These are phyloP conservation scores for Eruca vesicaria DNA, from an alignment of 441 rosid genomes.

Conservation along the genomic window DNA sequence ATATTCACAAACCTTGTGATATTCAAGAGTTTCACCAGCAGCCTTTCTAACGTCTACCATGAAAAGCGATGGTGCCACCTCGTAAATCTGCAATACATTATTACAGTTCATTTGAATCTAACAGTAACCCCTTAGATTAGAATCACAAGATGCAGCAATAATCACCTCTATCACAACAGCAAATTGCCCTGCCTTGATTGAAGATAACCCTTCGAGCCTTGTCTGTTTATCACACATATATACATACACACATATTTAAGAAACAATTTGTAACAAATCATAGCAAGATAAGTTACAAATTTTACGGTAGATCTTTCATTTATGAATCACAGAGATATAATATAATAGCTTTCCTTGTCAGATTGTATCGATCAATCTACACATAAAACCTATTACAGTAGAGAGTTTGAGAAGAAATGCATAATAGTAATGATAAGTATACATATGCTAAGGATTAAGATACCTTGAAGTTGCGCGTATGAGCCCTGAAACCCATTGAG, in stretches of 20 bases:
- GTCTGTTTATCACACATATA: constrained; percentile 45
- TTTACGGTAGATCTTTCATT: background rate
- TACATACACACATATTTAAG: background rate
- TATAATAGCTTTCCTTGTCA: no score
- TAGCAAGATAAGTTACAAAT: no score
- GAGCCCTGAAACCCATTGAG: constrained; percentile 62
- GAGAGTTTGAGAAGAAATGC: background rate
- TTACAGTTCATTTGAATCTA: background rate
- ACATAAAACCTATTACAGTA: background rate
- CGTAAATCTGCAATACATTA: constrained; percentile 66
- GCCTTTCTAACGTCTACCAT: constrained; percentile 92
- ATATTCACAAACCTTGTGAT: constrained; percentile 65
- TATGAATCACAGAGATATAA: no score
- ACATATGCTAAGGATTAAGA: background rate
- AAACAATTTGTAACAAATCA: background rate
- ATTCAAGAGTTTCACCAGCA: constrained; percentile 86
- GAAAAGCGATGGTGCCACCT: constrained; percentile 92
- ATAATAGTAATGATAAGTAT: background rate
- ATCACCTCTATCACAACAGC: constrained; percentile 83
- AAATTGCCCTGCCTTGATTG: constrained; percentile 55
- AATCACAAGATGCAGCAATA: background rate
- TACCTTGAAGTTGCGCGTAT: constrained; percentile 80
- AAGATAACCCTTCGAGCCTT: constrained; percentile 73
- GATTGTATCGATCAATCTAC: no score
- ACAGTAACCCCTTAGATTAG: background rate